Evolutionary conservation across 208 protist genomes (phyloP), one percentile per base, ranked within the genome.

Genomic region (Acanthamoeba triangularis): DNA sequence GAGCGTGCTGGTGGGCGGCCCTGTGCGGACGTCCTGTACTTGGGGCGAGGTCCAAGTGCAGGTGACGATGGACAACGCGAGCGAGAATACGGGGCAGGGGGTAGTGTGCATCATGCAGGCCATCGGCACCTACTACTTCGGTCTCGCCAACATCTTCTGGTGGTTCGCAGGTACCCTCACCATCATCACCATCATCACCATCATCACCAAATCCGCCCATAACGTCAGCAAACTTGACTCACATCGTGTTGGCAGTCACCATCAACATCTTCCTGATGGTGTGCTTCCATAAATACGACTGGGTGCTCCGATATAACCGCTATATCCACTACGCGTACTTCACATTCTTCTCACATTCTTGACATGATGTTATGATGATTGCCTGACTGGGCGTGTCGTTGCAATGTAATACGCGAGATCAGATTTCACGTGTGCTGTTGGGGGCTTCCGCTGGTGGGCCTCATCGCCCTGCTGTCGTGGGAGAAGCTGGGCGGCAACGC

Each of bases 221-320:
- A n/a, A n/a, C n/a, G n/a, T n/a, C n/a, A n/a, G n/a, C n/a, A 3
- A 41, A 41, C 37, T 41, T 41, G 2, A 41, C 37, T 41, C 37
- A 41, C 37, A 41, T 41, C 37, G 6, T 54, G 49, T 10, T 18
- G 7, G 49, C 35, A 85, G 76, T 85, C 7, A 85, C 76, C 28
- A 33, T 85, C 28, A 85, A 85, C 76, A 85, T 85, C n/a, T 85
- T 85, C 47, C 41, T 85, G 76, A 85, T 85, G 76, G 8, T 85
- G 44, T 85, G 41, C 76, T 85, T 85, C 47, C 47, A 49, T 23
- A 85, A 85, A 37, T 44, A 56, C 35, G 76, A 85, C 28, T 85
- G 76, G 76, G 76, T 85, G 41, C 35, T 52, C 18, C 76, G 76
- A 7, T 85, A 25, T 1, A 85, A 37, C 30, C 35, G 41, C 41